Evolutionary conservation across 345 rosid genomes (phyloP).

Genomic region (Balakata baccata): DNA sequence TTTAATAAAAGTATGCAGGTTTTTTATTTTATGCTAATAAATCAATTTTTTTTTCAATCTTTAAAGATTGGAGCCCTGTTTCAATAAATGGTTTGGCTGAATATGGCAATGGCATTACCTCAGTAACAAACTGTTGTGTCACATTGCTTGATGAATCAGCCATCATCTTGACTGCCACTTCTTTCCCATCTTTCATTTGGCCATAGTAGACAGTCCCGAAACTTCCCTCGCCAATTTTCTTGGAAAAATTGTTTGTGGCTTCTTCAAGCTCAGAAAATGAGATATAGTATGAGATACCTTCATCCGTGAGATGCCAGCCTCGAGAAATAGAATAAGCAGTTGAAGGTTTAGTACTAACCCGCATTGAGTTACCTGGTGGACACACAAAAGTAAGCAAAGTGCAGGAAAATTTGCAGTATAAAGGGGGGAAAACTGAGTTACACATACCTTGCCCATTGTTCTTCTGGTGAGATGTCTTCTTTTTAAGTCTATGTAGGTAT

Average conservation of each 20-base stretch:
- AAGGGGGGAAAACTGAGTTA: neutral
- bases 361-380: conserved; percentile 49
- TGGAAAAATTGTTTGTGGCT: conserved; percentile 69
- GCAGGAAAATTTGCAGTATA: neutral
- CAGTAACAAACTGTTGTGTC: conserved; percentile 87
- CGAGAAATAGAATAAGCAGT: conserved; percentile 51
- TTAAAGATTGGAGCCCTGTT: neutral
- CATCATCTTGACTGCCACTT: conserved; percentile 86
- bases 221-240: conserved; percentile 89
- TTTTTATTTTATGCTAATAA: too few relatives aligned
- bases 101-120: conserved; percentile 41
- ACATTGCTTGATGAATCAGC: conserved; percentile 61
- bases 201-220: conserved; percentile 92
- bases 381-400: conserved; percentile 10
- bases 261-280: conserved; percentile 67
- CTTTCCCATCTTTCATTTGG: conserved; percentile 91
- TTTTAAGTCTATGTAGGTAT: conserved; percentile 35
- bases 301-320: conserved; percentile 68
- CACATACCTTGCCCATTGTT: conserved; percentile 49
- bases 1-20: too few relatives aligned
- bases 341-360: conserved; percentile 45
- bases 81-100: conserved; percentile 5
- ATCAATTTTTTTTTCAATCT: too few relatives aligned
- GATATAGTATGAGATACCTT: conserved; percentile 71
- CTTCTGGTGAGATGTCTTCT: conserved; percentile 32